Base-by-base conservation (phyloP, 1,139 yeast species). In the Saccharomycopsis hybrid region DNA sequence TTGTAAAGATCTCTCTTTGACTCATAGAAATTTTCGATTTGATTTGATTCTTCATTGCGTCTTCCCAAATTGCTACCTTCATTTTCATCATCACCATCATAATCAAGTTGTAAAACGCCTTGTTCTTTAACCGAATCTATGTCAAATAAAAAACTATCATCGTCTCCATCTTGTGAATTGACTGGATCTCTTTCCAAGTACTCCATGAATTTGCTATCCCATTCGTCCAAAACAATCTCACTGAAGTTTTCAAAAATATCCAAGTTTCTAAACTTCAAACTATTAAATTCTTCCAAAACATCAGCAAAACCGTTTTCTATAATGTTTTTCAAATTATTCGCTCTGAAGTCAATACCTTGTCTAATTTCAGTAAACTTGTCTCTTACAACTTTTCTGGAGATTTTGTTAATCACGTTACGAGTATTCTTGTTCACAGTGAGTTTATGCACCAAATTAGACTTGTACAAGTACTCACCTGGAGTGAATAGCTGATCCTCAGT, bases 221-320 rank as follows among this genome's bases (percentile, higher is more conserved):
- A 82, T 55, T 81, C 87, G 53, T 68, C 73, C 50, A 82, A 71
- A 24, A 85, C 72, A 4, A 77, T 73, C 49, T 83, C 89, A n/a
- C 82, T 80, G 68, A 82, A 83, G 52, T 83, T 82, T 60, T 84
- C 53, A 60, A 80, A 73, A 1, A 81, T 73, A 56, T 83, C 89
- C 52, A 84, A 70, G 31, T 81, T 74, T 9, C 71, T 68, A 2
- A 61, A 60, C 49, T 75, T 74, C 48, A 82, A 72, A 30, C 38
- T 33, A 29, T 50, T 48, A 35, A 45, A 53, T 29, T 68, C 66
- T 7, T 66, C 66, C 48, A 72, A 69, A 38, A 77, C 63, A 24
- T 61, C 57, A 3, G 62, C 73, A 13, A 72, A 63, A 5, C 59
- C 54, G 35, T 44, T 9, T 62, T 58, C 46, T 76, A 63, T 38